A percentile compares a stretch with the other conserved stretches of the same genome.
Evolutionary conservation across 2,329 filamentous ascomycete species (phyloP).

Genomic region (Ophiostoma australiae): DNA sequence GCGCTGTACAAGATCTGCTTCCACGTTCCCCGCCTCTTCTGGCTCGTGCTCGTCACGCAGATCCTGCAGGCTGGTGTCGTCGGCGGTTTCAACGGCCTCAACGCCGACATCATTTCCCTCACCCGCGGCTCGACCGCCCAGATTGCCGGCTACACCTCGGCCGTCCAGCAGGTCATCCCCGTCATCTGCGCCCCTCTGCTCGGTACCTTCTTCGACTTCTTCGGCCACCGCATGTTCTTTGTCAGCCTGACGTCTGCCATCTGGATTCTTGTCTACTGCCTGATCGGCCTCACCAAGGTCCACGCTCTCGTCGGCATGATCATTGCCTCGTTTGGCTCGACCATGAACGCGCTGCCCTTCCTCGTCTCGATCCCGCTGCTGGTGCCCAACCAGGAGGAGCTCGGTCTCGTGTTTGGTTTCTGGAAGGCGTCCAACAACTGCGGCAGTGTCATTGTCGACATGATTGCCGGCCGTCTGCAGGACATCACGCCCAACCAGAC

Average conservation of each 20-base stretch:
- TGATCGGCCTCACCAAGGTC: slow-evolving; percentile 29
- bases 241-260: slow-evolving; percentile 30
- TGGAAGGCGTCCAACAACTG: slow-evolving; percentile 33
- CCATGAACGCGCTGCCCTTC: slow-evolving; percentile 32
- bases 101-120: slow-evolving; percentile 21
- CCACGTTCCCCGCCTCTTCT: slow-evolving; percentile 30
- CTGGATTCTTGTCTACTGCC: slow-evolving; percentile 30
- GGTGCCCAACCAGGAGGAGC: slow-evolving; percentile 28
- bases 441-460: slow-evolving; percentile 31
- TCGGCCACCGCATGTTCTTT: slow-evolving; percentile 30
- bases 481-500: slow-evolving; percentile 30
- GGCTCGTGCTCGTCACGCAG: slow-evolving; percentile 29
- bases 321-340: slow-evolving; percentile 30
- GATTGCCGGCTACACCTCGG: slow-evolving; percentile 32
- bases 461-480: slow-evolving; percentile 31
- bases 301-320: slow-evolving; percentile 31
- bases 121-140: slow-evolving; percentile 31
- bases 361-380: slow-evolving; percentile 31
- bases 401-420: slow-evolving; percentile 31
- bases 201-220: slow-evolving; percentile 30
- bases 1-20: slow-evolving; percentile 18
- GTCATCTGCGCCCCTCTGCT: slow-evolving; percentile 30
- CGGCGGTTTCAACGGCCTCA: slow-evolving; percentile 20
- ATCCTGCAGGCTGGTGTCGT: slow-evolving; percentile 30
- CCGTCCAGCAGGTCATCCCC: slow-evolving; percentile 32